Evolutionary conservation across 2,329 filamentous ascomycete genomes (phyloP), one percentile per base, ranked within the genome.

Genomic region (Penicillium sumatraense): DNA sequence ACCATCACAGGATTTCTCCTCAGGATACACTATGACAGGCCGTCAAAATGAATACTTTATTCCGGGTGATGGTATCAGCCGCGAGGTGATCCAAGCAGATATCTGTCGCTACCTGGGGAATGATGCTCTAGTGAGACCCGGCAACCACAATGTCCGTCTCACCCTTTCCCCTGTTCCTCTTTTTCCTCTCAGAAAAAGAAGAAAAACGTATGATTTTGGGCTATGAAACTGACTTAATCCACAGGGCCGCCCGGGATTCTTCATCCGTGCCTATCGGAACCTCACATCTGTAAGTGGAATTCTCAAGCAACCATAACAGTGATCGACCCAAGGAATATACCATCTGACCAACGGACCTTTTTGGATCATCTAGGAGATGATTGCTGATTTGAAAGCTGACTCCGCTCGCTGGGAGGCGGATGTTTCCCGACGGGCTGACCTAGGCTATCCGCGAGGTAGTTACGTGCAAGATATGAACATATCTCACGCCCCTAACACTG

Each of bases 91-190:
- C 75, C 90, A 90, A 60, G 87, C 89, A 71, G 89, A 93, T 73
- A 91, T 93, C 63, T 92, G 89, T 79, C 88, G 89, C 71, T 93
- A 91, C 73, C 83, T 93, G 65, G 89, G 89, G 69, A 91, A 91
- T 74, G 89, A 93, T 80, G 89, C 89, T 64, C 83, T 90, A 68
- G 89, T 91, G 70, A 87, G 87, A 69, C 89, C 89, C 56, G 88
- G 87, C 68, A 85, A 83, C 66, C 88, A 89, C 75, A 85, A 89
- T 83, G 88, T 91, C 83, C 66, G 81, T 72, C 65, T 62, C 55
- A 44, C 45, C 54, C 29, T 46, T 59, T n/a, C n/a, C n/a, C n/a
- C n/a, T n/a, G n/a, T n/a, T n/a, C n/a, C n/a, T n/a, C n/a, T n/a
- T 41, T 46, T 42, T 49, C 46, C 52, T 47, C 57, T 41, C 42